Conservation (phyloP, 495 filamentous ascomycete genomes). For the Polyplosphaeria fusca region DNA sequence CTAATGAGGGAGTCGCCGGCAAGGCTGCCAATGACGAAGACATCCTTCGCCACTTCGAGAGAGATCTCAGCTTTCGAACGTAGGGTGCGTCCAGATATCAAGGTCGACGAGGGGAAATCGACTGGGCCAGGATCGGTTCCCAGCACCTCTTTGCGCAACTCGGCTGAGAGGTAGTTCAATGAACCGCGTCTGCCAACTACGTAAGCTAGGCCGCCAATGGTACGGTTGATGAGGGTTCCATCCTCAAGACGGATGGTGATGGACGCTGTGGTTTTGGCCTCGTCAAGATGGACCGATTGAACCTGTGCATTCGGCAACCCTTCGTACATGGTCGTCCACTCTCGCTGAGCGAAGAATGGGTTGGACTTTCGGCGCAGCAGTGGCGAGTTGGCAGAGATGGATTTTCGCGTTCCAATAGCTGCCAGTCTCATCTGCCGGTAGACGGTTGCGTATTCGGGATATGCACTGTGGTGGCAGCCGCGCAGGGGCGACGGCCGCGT, state of each 20-base stretch:
- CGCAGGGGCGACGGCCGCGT: conserved; percentile 57
- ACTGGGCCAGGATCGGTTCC: conserved; percentile 33
- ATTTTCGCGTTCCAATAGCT: conserved; percentile 35
- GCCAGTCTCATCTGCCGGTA: conserved; percentile 63
- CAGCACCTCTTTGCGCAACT: conserved; percentile 53
- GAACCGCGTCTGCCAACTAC: conserved; percentile 61
- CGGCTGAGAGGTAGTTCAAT: conserved; percentile 51
- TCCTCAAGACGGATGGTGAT: conserved; percentile 50
- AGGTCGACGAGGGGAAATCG: conserved; percentile 1
- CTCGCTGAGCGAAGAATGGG: conserved; percentile 43
- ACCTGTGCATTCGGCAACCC: conserved; percentile 59
- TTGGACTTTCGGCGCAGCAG: conserved; percentile 41
- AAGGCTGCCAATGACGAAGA: conserved; percentile 63
- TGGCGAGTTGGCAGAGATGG: conserved; percentile 10
- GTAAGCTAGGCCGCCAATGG: conserved; percentile 55
- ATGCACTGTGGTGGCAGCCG: conserved; percentile 62
- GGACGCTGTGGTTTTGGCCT: conserved; percentile 27
- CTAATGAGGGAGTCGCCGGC: conserved; percentile 64
- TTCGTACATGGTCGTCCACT: conserved; percentile 56
- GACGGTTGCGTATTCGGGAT: conserved; percentile 64
- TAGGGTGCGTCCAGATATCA: conserved; percentile 56
- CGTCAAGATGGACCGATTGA: conserved; percentile 40
- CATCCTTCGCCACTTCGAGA: conserved; percentile 52
- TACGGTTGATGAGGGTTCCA: conserved; percentile 47
- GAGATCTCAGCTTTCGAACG: conserved; percentile 53